Conservation (phyloP, 331 rosid genomes). For the Stylosanthes scabra region DNA sequence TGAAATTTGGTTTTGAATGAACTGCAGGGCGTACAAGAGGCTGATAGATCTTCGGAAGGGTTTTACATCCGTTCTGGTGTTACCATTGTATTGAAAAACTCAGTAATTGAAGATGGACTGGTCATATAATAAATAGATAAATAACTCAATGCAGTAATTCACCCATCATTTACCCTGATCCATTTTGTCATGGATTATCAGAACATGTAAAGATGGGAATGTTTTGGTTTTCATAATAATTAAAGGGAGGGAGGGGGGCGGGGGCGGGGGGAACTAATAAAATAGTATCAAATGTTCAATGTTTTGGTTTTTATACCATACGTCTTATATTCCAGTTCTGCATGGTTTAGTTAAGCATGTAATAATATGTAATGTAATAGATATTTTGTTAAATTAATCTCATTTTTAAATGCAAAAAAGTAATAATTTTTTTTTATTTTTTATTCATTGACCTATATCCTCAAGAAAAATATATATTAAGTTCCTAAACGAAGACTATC, state of each 20-base stretch:
- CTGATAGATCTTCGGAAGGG: constrained; percentile 82
- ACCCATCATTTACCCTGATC: constrained; percentile 11
- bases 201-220: constrained; percentile 22
- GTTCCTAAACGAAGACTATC: constrained; percentile 8
- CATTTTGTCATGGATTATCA: constrained; percentile 32
- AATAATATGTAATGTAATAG: background rate
- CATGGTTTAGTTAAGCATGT: background rate
- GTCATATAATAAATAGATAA: constrained; percentile 45
- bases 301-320: constrained; percentile 5
- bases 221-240: constrained; percentile 8
- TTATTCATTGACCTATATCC: background rate
- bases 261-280: background rate
- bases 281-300: background rate
- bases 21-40: constrained; percentile 90
- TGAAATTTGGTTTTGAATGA: constrained; percentile 23
- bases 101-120: constrained; percentile 63
- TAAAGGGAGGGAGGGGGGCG: too few species aligned
- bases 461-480: background rate
- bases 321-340: constrained; percentile 15
- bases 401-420: too few species aligned
- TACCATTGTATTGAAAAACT: constrained; percentile 64
- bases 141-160: background rate
- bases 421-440: too few species aligned
- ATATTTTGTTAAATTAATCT: too few species aligned
- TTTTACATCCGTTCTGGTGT: constrained; percentile 86